Evolutionary conservation across 2,329 filamentous ascomycete species (phyloP).

Genomic region (Cercospora sp.): DNA sequence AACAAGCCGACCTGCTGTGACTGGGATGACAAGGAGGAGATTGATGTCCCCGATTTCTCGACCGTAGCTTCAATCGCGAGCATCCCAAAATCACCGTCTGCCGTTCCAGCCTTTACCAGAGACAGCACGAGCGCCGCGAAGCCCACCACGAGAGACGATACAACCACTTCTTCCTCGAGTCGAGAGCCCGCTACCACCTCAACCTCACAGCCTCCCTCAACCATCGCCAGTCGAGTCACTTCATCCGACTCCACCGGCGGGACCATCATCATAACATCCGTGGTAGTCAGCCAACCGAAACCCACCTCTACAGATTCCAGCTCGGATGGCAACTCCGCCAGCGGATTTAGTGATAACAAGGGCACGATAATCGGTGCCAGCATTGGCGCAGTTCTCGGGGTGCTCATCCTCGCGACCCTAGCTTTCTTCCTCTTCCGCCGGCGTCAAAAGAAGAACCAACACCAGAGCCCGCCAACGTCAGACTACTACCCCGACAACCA

Average conservation of each 20-base stretch:
- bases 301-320: background rate
- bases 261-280: slow-evolving; percentile 7
- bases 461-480: slow-evolving; percentile 16
- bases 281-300: background rate
- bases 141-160: background rate
- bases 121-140: background rate
- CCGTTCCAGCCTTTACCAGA: background rate
- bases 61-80: slow-evolving; percentile 27
- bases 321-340: background rate
- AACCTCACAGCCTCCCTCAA: background rate
- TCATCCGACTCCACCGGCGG: slow-evolving; percentile 13
- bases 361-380: slow-evolving; percentile 16
- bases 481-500: slow-evolving; percentile 9
- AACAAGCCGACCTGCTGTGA: slow-evolving; percentile 27
- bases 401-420: slow-evolving; percentile 3
- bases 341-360: background rate
- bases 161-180: background rate
- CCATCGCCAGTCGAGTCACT: slow-evolving; percentile 6
- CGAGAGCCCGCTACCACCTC: background rate
- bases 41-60: slow-evolving; percentile 23
- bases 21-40: slow-evolving; percentile 21
- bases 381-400: slow-evolving; percentile 10
- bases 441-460: background rate
- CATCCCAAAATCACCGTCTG: slow-evolving; percentile 17
- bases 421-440: slow-evolving; percentile 18